These are phyloP conservation scores for Quercus dentata DNA, from an alignment of 306 rosid species.

Conservation along the genomic window DNA sequence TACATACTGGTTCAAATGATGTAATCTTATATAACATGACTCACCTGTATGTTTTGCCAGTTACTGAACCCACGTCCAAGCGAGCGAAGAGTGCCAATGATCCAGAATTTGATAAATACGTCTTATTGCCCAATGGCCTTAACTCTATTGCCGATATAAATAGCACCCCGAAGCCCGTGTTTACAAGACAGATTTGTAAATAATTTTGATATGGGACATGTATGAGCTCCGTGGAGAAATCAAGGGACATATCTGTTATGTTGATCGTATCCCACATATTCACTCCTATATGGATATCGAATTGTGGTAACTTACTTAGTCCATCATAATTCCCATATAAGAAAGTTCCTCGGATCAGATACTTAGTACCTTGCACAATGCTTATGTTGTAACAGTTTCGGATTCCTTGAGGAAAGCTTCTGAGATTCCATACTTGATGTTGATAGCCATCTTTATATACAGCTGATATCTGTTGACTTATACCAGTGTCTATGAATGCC, in stretches of 20 bases:
- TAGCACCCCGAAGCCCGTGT: constrained; percentile 40
- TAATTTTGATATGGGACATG: constrained; percentile 26
- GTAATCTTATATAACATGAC: background rate
- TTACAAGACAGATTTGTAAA: constrained; percentile 37
- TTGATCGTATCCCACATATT: constrained; percentile 32
- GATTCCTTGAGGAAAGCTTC: constrained; percentile 51
- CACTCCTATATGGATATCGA: constrained; percentile 46
- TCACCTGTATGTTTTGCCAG: constrained; percentile 7
- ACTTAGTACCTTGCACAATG: constrained; percentile 21
- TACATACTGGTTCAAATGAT: background rate
- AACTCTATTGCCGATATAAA: constrained; percentile 48
- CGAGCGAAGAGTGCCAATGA: background rate
- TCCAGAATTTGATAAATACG: constrained; percentile 14
- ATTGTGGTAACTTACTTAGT: constrained; percentile 22
- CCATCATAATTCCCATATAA: constrained; percentile 49
- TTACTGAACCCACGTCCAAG: constrained; percentile 27
- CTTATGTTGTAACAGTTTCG: constrained; percentile 51
- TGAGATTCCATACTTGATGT: constrained; percentile 22
- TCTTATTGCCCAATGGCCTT: constrained; percentile 25
- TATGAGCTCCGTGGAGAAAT: constrained; percentile 21
- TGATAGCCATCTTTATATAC: background rate
- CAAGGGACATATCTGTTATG: background rate
- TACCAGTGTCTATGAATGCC: constrained; percentile 13
- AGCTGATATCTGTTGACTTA: background rate
- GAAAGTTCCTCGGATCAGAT: constrained; percentile 36